A percentile compares a stretch with the other conserved stretches of the same genome.
These are phyloP conservation scores for Thuidium tamariscinum DNA, from an alignment of 225 moss, liverwort and hornwort genomes.

Conservation along the genomic window DNA sequence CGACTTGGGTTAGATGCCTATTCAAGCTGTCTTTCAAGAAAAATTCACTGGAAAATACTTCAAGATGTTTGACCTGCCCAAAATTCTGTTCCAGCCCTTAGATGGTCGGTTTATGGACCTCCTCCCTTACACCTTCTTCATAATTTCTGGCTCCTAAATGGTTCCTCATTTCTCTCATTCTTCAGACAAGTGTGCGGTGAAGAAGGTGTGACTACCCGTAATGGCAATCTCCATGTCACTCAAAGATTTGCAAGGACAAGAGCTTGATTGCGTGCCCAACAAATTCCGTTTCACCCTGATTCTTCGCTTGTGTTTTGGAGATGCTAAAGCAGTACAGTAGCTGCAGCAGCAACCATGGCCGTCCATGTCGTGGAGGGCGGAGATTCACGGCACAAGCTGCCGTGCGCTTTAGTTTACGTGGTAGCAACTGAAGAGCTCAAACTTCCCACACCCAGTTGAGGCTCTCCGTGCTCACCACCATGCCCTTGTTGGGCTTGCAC, in stretches of 20 bases:
- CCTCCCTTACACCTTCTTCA: too few species aligned
- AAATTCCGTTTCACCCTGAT: not conserved
- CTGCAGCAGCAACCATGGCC: not conserved
- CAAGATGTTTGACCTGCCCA: too few species aligned
- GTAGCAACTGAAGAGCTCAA: not conserved
- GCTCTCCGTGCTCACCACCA: not conserved
- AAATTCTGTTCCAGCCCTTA: too few species aligned
- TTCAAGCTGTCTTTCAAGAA: too few species aligned
- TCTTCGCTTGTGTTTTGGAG: not conserved
- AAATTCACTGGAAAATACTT: too few species aligned
- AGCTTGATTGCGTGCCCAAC: not conserved
- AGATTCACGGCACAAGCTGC: not conserved
- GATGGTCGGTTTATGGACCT: too few species aligned
- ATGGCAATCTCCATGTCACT: not conserved
- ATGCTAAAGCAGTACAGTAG: not conserved
- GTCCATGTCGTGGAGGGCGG: not conserved
- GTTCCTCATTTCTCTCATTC: too few species aligned
- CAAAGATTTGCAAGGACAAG: not conserved
- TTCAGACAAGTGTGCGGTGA: too few species aligned
- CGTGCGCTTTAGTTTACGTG: not conserved
- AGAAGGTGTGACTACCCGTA: too few species aligned
- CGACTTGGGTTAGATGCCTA: too few species aligned
- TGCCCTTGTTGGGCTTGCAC: not conserved
- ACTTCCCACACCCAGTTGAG: not conserved
- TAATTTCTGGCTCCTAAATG: too few species aligned